Base-by-base conservation (phyloP, 2,329 filamentous ascomycete species). In the Chrysosporium queenslandicum region DNA sequence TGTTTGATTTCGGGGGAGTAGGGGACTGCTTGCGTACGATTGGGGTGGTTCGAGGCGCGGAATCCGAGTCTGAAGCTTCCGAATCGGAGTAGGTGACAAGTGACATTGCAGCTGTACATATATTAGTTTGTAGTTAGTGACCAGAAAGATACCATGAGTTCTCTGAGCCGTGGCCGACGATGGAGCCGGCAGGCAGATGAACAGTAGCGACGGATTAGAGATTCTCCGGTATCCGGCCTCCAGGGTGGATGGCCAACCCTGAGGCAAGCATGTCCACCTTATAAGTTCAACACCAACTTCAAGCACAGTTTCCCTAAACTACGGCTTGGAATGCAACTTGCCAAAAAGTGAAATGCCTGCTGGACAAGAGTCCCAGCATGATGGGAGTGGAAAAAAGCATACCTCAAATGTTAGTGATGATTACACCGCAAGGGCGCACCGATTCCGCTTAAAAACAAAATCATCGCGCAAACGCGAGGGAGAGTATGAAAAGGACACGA, bases 11-110 rank as follows among this genome's bases (percentile, higher is more conserved):
- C 30, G 30, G 27, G 3, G 9, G 12, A 3, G 41, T n/a, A 20
- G 43, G 46, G 37, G 29, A 34, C 50, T n/a, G n/a, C n/a, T 50
- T 46, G 53, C 45, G 36, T 32, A 52, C 42, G 27, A 42, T n/a
- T 54, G 53, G 68, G 67, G 34, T 68, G 55, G 50, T 66, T 58
- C 57, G 67, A 48, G 41, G 60, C 54, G n/a, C 64, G 42, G 51
- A 62, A 51, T 86, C 83, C 14, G 75, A 75, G 51, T 85, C 85
- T 11, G 83, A 88, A 43, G 68, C 72, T 60, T 85, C 83, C 0
- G 83, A 92, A 65, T 90, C 87, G 3, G 87, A 90, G 62, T 94
- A 94, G 56, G 85, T 82, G 59, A 92, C 87, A 27, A 94, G 74
- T 12, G 79, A 83, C 86, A 92, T 92, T 4, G 23, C 39, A 20